These are phyloP conservation scores for Singerocomus rubriflavus DNA, from an alignment of 1,284 basidiomycete genomes.

Conservation along the genomic window DNA sequence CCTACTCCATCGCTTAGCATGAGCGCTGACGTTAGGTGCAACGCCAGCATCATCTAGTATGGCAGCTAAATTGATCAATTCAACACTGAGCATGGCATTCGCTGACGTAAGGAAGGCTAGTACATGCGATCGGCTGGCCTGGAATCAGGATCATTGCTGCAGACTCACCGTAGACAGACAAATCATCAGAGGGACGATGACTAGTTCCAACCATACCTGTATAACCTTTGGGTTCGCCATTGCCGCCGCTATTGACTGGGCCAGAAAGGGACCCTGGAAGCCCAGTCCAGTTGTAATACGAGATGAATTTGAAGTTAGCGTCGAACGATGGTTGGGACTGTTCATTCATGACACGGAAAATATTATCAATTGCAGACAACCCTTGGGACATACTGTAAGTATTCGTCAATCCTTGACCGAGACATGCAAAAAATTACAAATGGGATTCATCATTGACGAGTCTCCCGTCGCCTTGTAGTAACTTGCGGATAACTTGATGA, in stretches of 20 bases:
- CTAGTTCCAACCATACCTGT: conserved; percentile 70
- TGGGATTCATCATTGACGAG: conserved; percentile 63
- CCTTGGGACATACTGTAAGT: conserved; percentile 38
- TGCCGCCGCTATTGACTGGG: conserved; percentile 60
- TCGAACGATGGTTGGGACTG: conserved; percentile 74
- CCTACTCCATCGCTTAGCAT: conserved; percentile 58
- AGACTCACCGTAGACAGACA: conserved; percentile 59
- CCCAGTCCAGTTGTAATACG: conserved; percentile 80
- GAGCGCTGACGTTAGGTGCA: conserved; percentile 47
- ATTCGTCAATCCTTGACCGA: neutral
- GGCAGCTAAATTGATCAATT: conserved; percentile 56
- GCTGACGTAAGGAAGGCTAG: conserved; percentile 71
- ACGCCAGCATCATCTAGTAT: conserved; percentile 53
- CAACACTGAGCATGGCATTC: conserved; percentile 78
- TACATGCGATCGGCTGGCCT: conserved; percentile 1
- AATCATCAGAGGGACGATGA: conserved; percentile 73
- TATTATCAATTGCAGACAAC: conserved; percentile 65
- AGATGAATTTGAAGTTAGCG: conserved; percentile 64
- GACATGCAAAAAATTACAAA: conserved; percentile 46
- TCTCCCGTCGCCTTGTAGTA: conserved; percentile 72
- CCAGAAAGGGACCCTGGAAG: conserved; percentile 56
- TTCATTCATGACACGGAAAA: conserved; percentile 72
- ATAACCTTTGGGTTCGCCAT: conserved; percentile 65
- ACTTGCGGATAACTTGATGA: conserved; percentile 70
- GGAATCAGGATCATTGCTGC: neutral